Percentiles rank a stretch among this genome's conserved stretches.
Evolutionary conservation across 2,329 filamentous ascomycete species (phyloP).

Genomic region (Verticillium longisporum): DNA sequence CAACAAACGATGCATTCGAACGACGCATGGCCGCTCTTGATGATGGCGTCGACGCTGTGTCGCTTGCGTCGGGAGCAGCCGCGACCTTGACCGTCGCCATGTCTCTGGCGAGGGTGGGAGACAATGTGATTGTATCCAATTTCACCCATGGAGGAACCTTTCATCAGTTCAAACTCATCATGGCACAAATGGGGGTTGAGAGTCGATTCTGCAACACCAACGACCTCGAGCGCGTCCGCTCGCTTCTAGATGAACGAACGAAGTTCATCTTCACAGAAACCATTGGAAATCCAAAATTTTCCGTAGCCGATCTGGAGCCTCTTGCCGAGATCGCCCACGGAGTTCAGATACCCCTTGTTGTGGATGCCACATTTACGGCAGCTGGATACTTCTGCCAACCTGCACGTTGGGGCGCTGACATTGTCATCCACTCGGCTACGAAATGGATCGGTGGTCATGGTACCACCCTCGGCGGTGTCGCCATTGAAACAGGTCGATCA

Average conservation of each 20-base stretch:
- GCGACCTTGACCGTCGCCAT: slow-evolving; percentile 88
- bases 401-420: slow-evolving; percentile 86
- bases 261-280: slow-evolving; percentile 90
- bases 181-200: slow-evolving; percentile 75
- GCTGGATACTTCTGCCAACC: slow-evolving; percentile 83
- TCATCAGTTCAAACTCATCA: slow-evolving; percentile 91
- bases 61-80: slow-evolving; percentile 77
- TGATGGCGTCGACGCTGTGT: slow-evolving; percentile 81
- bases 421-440: slow-evolving; percentile 88
- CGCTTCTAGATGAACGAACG: slow-evolving; percentile 83
- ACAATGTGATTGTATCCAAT: slow-evolving; percentile 88
- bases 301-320: slow-evolving; percentile 82
- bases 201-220: slow-evolving; percentile 87
- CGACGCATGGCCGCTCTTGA: slow-evolving; percentile 94
- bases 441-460: slow-evolving; percentile 98
- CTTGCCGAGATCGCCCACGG: slow-evolving; percentile 74
- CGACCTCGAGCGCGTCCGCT: slow-evolving; percentile 68
- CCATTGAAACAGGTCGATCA: slow-evolving; percentile 86
- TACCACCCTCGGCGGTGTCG: slow-evolving; percentile 80
- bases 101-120: slow-evolving; percentile 74
- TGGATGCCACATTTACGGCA: slow-evolving; percentile 91
- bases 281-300: slow-evolving; percentile 91
- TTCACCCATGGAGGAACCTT: slow-evolving; percentile 95
- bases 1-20: slow-evolving; percentile 93
- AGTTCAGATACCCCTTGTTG: slow-evolving; percentile 59